These are phyloP conservation scores for Ophiostoma tasmaniense DNA, from an alignment of 2,329 filamentous ascomycete genomes.

Conservation along the genomic window DNA sequence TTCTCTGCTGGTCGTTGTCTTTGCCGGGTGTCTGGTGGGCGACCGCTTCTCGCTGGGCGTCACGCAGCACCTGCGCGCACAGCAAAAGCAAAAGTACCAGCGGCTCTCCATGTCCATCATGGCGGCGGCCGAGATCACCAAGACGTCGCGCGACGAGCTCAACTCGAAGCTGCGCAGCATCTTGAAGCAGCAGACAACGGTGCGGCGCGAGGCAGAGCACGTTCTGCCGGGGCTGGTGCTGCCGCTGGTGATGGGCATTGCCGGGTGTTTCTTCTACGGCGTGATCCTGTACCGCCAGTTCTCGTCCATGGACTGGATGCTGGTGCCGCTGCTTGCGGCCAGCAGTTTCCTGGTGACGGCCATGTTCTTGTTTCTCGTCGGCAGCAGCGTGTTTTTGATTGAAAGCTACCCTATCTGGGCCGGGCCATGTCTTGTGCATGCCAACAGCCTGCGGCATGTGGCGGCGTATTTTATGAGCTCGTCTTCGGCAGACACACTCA, in stretches of 20 bases:
- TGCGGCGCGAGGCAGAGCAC: slow-evolving; percentile 28
- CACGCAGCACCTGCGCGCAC: slow-evolving; percentile 21
- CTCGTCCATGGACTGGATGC: slow-evolving; percentile 20
- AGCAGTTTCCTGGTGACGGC: slow-evolving; percentile 27
- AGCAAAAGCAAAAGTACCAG: slow-evolving; percentile 20
- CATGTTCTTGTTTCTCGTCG: slow-evolving; percentile 25
- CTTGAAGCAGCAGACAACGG: not conserved
- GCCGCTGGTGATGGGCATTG: slow-evolving; percentile 25
- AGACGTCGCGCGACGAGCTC: not conserved
- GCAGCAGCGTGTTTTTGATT: slow-evolving; percentile 27
- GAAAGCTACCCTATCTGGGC: slow-evolving; percentile 29
- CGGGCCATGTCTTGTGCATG: slow-evolving; percentile 29
- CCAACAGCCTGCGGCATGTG: slow-evolving; percentile 27
- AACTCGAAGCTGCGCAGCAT: not conserved
- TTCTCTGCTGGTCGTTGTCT: slow-evolving; percentile 19
- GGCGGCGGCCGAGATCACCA: not conserved
- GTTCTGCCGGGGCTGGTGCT: slow-evolving; percentile 28
- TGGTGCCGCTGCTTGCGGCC: slow-evolving; percentile 23
- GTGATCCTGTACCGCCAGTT: slow-evolving; percentile 24
- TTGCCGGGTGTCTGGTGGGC: slow-evolving; percentile 24
- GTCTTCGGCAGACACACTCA: not conserved
- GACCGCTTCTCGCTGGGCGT: slow-evolving; percentile 26
- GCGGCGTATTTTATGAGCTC: slow-evolving; percentile 25
- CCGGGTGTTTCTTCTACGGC: slow-evolving; percentile 28
- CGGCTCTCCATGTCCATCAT: not conserved